Evolutionary conservation across 805 yeast species (phyloP).

Genomic region (Yarrowia sp.): DNA sequence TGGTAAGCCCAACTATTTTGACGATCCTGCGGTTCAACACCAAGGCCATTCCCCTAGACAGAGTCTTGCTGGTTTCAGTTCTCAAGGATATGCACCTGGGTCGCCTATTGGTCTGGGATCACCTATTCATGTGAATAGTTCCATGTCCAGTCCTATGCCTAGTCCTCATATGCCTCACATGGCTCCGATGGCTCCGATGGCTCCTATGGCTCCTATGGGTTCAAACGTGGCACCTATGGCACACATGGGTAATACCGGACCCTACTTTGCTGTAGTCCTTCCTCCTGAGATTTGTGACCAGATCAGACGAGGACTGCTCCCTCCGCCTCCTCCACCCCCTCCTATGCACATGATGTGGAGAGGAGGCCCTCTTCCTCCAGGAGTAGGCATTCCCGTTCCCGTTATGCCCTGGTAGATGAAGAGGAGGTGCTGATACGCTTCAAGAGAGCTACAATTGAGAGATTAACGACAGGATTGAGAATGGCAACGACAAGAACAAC

Average conservation of each 20-base stretch:
- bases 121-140: not conserved
- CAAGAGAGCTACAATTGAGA: too few relatives aligned
- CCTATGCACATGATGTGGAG: constrained; percentile 36
- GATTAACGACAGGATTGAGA: too few relatives aligned
- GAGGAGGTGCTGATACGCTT: too few relatives aligned
- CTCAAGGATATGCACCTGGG: not conserved
- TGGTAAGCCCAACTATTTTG: constrained; percentile 17
- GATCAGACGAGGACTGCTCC: constrained; percentile 32
- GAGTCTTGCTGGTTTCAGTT: not conserved
- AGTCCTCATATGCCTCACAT: not conserved
- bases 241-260: not conserved
- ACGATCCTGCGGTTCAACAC: too few relatives aligned
- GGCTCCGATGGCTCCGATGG: not conserved
- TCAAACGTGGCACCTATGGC: not conserved
- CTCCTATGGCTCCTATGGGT: not conserved
- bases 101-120: not conserved
- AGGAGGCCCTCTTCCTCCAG: constrained; percentile 32
- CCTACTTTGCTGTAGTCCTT: constrained; percentile 18
- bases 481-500: too few relatives aligned
- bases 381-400: constrained; percentile 29
- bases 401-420: constrained; percentile 16
- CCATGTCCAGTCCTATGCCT: not conserved
- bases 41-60: too few relatives aligned
- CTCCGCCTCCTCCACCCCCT: constrained; percentile 38
- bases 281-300: constrained; percentile 36